Evolutionary conservation across 352 stramenopile species (phyloP).

Genomic region (Peronospora farinosa): DNA sequence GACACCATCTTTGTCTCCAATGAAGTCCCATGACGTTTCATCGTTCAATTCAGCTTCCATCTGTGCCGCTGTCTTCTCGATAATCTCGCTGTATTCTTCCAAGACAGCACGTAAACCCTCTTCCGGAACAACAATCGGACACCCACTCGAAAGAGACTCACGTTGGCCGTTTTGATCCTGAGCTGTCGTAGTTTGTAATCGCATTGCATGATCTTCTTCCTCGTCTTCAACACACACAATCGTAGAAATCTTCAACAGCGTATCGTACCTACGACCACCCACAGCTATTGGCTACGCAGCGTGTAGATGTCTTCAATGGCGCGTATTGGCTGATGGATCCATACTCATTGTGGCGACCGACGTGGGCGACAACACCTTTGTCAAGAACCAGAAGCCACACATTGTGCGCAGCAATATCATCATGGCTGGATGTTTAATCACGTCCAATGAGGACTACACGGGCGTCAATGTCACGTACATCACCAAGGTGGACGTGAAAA

Average conservation of each 20-base stretch:
- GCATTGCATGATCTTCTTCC: slow-evolving; percentile 24
- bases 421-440: slow-evolving; percentile 61
- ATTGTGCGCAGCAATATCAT: slow-evolving; percentile 45
- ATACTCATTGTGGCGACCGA: slow-evolving; percentile 49
- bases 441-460: slow-evolving; percentile 50
- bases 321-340: slow-evolving; percentile 49
- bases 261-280: slow-evolving; percentile 33
- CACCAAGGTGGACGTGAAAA: slow-evolving; percentile 59
- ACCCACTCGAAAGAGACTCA: not conserved
- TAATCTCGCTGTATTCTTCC: slow-evolving; percentile 44
- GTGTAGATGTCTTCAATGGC: slow-evolving; percentile 55
- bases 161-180: slow-evolving; percentile 18
- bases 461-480: slow-evolving; percentile 56
- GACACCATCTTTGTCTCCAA: slow-evolving; percentile 64
- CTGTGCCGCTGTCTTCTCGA: slow-evolving; percentile 49
- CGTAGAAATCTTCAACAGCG: slow-evolving; percentile 17
- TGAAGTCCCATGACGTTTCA: slow-evolving; percentile 49
- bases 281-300: slow-evolving; percentile 44
- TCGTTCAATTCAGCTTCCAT: slow-evolving; percentile 61
- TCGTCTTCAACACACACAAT: slow-evolving; percentile 38
- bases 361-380: slow-evolving; percentile 35
- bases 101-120: slow-evolving; percentile 43
- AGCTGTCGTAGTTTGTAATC: slow-evolving; percentile 12
- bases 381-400: slow-evolving; percentile 37
- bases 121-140: slow-evolving; percentile 25